Evolutionary conservation across 1,284 basidiomycete genomes (phyloP), one percentile per base, ranked within the genome.

Genomic region (Malassezia yamatoensis): DNA sequence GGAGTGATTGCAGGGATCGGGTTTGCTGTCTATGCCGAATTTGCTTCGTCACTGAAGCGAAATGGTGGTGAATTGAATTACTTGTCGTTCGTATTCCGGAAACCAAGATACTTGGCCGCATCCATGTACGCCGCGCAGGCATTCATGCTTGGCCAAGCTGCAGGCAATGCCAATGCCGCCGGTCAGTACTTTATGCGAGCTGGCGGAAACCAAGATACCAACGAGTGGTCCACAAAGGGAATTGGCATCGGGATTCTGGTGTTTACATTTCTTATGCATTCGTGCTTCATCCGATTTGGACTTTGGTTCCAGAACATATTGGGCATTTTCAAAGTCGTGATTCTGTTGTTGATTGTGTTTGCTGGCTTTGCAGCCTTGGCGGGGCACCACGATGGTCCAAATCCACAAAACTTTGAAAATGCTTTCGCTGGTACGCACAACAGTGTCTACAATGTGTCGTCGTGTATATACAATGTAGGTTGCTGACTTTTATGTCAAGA

Each of bases 61-160:
- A 85, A 79, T 54, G 85, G 85, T 2, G 85, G 83, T 15, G 85
- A 87, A 77, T 76, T 87, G 33, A 85, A 86, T 53, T 87, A 87
- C 63, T 76, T 87, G 34, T 84, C 86, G 58, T 85, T 79, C 65
- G 81, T 85, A 29, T 87, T 81, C 71, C 78, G 81, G 40, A 77
- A 77, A 15, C 85, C 85, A 6, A 79, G 78, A 54, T 84, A 82
- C 62, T 74, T 87, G 53, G 77, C 77, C 6, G 82, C 82, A 3
- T 84, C 83, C 62, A 68, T 79, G 11, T 86, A 80, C 62, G 79
- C 82, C 0, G 75, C 80, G 9, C 84, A 85, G 66, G 80, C 81
- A 0, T 64, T 85, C 12, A 78, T 85, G 18, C 80, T 81, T 34
- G 83, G 82, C 4, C 82, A 83, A 63, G 80, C 79, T 2, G 80